Evolutionary conservation across 176 grass and related monocot species (phyloP).

Genomic region (Phoenix dactylifera): DNA sequence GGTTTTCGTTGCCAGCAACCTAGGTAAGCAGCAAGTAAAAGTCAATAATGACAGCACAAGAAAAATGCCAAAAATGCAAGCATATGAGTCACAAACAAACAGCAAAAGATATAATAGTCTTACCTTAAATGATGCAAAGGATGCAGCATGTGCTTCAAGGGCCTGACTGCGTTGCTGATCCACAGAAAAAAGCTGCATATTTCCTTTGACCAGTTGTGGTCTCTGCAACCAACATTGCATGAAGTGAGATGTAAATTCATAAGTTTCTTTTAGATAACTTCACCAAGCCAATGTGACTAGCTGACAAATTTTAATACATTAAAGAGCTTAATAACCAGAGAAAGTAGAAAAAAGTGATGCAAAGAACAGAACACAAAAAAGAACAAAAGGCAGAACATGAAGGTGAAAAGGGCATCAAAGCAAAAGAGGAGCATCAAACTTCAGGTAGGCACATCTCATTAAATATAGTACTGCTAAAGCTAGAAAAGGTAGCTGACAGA

Average conservation of each 20-base stretch:
- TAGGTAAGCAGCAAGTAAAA: conserved; percentile 13
- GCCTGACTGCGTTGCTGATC: conserved; percentile 98
- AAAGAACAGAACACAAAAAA: no score
- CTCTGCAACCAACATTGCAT: conserved; percentile 39
- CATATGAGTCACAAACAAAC: conserved; percentile 4
- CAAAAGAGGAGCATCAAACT: no score
- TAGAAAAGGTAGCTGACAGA: no score
- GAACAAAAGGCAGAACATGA: no score
- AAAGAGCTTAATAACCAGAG: no score
- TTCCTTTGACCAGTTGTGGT: conserved; percentile 93
- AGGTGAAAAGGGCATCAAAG: no score
- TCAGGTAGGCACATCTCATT: no score
- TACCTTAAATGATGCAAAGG: conserved; percentile 89
- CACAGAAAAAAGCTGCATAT: conserved; percentile 97
- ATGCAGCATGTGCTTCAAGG: conserved; percentile 96
- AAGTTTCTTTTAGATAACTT: background rate
- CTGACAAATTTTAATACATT: no score
- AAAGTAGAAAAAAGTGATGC: no score
- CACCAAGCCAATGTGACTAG: no score
- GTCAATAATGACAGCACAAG: background rate
- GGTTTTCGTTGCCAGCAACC: conserved; percentile 91
- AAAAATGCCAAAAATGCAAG: conserved; percentile 8
- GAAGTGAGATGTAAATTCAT: background rate
- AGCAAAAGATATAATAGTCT: background rate
- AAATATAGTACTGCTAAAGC: no score